Evolutionary conservation across 257 asterid genomes (phyloP).

Genomic region (Anisodus tanguticus): DNA sequence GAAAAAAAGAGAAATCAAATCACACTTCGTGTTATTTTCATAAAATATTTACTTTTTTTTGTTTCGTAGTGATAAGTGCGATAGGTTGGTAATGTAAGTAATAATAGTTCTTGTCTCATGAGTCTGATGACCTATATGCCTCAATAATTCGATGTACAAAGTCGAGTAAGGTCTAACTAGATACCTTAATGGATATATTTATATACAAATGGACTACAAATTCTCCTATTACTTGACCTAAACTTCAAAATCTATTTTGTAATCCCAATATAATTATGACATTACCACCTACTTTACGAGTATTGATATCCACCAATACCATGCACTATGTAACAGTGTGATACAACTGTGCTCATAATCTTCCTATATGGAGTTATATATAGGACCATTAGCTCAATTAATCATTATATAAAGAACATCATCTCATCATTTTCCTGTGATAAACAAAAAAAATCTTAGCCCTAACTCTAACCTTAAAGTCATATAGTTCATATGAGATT

Average conservation of each 20-base stretch:
- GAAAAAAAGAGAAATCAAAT: too few relatives aligned
- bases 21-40: not conserved
- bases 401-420: not conserved
- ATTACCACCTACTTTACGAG: not conserved
- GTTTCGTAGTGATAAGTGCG: not conserved
- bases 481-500: too few relatives aligned
- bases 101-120: not conserved
- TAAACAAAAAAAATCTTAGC: too few relatives aligned
- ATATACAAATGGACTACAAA: not conserved
- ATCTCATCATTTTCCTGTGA: not conserved
- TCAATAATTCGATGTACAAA: conserved; percentile 23
- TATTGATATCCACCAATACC: conserved; percentile 3
- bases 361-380: not conserved
- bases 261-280: conserved; percentile 1
- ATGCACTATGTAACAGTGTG: not conserved
- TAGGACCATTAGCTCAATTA: not conserved
- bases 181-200: not conserved
- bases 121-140: conserved; percentile 5
- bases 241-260: conserved; percentile 14
- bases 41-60: not conserved
- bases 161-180: not conserved
- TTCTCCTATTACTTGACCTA: not conserved
- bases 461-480: too few relatives aligned
- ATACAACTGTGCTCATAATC: conserved; percentile 8
- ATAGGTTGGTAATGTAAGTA: not conserved